These are phyloP conservation scores for Cystofilobasidium macerans DNA, from an alignment of 768 basidiomycete genomes.

Conservation along the genomic window DNA sequence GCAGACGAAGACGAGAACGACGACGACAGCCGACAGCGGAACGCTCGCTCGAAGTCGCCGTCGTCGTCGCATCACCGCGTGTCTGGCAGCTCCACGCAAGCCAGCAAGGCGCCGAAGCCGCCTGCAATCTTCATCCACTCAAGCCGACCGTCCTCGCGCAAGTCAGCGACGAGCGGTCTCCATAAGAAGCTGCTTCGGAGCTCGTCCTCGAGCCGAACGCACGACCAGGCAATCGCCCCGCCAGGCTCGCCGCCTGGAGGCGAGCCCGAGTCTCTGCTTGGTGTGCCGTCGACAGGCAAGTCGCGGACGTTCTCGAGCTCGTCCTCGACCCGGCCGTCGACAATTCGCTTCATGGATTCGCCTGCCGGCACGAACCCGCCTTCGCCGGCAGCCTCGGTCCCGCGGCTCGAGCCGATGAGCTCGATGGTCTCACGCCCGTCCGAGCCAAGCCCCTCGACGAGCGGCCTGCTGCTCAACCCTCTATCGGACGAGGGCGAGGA, in stretches of 20 bases:
- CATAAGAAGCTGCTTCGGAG: constrained; percentile 8
- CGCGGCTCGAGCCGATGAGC: background rate
- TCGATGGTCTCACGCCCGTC: background rate
- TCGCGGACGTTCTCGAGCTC: background rate
- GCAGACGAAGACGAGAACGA: background rate
- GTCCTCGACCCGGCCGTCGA: background rate
- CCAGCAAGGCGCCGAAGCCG: constrained; percentile 5
- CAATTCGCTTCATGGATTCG: constrained; percentile 16
- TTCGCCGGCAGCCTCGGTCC: background rate
- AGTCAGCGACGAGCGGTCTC: background rate
- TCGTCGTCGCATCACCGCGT: background rate
- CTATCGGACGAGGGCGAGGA: background rate
- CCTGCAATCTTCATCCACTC: constrained; percentile 20
- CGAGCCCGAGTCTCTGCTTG: background rate
- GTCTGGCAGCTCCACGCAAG: background rate
- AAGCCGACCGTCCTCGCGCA: constrained; percentile 14
- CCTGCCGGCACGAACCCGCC: constrained; percentile 10
- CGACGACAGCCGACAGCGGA: background rate
- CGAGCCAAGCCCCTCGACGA: constrained; percentile 3
- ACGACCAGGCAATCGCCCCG: background rate
- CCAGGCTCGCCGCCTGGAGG: background rate
- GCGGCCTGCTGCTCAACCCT: constrained; percentile 5
- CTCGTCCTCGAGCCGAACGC: background rate
- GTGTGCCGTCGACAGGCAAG: background rate
- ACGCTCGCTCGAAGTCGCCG: background rate